A percentile compares a stretch with the other conserved stretches of the same genome.
Conservation (phyloP, 352 stramenopile species). For the Blastocystis sp. region DNA sequence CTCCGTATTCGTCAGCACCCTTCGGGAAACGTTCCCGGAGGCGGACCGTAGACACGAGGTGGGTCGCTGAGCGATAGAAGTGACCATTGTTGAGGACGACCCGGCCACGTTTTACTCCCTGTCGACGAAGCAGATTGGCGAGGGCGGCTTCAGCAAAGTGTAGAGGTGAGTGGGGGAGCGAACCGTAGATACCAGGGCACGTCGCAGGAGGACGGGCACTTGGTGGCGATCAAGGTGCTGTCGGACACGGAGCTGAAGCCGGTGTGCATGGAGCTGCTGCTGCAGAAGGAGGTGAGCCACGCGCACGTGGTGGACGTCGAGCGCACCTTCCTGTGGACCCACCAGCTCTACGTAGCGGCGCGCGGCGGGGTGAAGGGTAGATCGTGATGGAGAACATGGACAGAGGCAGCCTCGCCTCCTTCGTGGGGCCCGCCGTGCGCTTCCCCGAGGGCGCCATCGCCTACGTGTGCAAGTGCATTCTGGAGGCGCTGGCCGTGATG, state of each 20-base stretch:
- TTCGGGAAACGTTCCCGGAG: slow-evolving; percentile 44
- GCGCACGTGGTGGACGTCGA: slow-evolving; percentile 75
- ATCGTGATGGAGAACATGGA: slow-evolving; percentile 90
- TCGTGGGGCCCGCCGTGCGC: slow-evolving; percentile 77
- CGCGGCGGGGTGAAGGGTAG: slow-evolving; percentile 49
- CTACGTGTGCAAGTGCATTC: slow-evolving; percentile 74
- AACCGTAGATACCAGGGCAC: slow-evolving; percentile 1
- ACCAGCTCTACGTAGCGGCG: slow-evolving; percentile 70
- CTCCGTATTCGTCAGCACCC: no score
- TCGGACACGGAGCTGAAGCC: slow-evolving; percentile 73
- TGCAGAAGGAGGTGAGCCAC: slow-evolving; percentile 75
- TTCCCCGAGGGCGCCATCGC: slow-evolving; percentile 75
- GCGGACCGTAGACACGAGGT: slow-evolving; percentile 72
- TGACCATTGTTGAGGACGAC: slow-evolving; percentile 74
- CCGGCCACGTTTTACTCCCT: slow-evolving; percentile 68
- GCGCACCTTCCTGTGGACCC: slow-evolving; percentile 72
- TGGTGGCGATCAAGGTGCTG: slow-evolving; percentile 74
- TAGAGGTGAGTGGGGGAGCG: slow-evolving; percentile 72
- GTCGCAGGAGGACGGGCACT: slow-evolving; percentile 69
- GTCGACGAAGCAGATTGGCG: slow-evolving; percentile 71
- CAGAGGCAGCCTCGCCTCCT: slow-evolving; percentile 80
- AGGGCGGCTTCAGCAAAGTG: slow-evolving; percentile 76
- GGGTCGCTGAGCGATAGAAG: slow-evolving; percentile 67
- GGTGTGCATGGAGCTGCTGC: slow-evolving; percentile 75
- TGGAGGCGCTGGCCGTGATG: slow-evolving; percentile 72